phyloP scores from a whole-genome alignment of 2,329 filamentous ascomycete species.

The Onygena corvina region DNA sequence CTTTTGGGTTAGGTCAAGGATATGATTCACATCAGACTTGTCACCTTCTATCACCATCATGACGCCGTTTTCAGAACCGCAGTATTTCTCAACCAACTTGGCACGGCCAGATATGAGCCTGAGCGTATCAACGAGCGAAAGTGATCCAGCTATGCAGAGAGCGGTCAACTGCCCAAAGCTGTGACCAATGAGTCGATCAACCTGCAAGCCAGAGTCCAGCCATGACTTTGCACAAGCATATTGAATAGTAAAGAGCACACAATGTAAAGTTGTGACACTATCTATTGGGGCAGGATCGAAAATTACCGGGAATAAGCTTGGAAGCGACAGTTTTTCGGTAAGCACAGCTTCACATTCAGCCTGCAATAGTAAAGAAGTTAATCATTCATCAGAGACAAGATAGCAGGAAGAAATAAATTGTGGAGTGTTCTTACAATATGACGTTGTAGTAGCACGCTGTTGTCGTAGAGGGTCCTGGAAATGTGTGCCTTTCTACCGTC shows the following conservation, averaged over 20 bases:
- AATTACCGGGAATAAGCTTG: slow-evolving; percentile 16
- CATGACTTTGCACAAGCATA: slow-evolving; percentile 29
- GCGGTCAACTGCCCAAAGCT: slow-evolving; percentile 30
- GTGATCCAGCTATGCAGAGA: slow-evolving; percentile 22
- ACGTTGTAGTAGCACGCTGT: background rate
- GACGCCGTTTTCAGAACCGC: slow-evolving; percentile 23
- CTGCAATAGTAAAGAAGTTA: background rate
- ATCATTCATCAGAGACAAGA: background rate
- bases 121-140: slow-evolving; percentile 24
- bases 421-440: background rate
- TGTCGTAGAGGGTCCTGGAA: background rate
- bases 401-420: background rate
- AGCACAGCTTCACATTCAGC: background rate
- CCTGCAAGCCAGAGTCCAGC: slow-evolving; percentile 27
- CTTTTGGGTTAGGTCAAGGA: background rate
- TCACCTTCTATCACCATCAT: slow-evolving; percentile 23
- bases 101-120: slow-evolving; percentile 25
- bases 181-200: slow-evolving; percentile 24
- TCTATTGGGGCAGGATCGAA: slow-evolving; percentile 14
- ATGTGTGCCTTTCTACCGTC: background rate
- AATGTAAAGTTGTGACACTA: slow-evolving; percentile 24
- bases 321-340: background rate
- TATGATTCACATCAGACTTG: background rate
- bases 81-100: slow-evolving; percentile 22
- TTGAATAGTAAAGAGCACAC: slow-evolving; percentile 28